A percentile compares a stretch with the other conserved stretches of the same genome.
Evolutionary conservation across 2,329 filamentous ascomycete species (phyloP).

Genomic region (Phoma sp.): DNA sequence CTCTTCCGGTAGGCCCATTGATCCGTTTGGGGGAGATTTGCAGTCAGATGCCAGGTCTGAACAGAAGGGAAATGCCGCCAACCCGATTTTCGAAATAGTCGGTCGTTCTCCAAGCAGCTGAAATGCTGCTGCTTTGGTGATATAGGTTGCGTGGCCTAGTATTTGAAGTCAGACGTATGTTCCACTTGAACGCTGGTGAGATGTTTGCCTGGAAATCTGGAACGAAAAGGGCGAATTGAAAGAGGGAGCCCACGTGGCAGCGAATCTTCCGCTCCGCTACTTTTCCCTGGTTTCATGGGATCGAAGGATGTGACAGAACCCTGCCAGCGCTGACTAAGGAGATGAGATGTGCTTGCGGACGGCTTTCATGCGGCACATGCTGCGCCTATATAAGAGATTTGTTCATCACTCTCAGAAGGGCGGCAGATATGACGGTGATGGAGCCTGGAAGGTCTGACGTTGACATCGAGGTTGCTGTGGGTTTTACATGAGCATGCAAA

Average conservation of each 20-base stretch:
- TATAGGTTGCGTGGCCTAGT: background rate
- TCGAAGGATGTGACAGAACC: background rate
- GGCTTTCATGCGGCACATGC: background rate
- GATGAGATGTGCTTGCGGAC: background rate
- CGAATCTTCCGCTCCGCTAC: background rate
- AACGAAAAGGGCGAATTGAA: slow-evolving; percentile 3
- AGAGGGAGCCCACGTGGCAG: slow-evolving; percentile 8
- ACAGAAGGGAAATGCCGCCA: background rate
- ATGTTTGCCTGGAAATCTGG: slow-evolving; percentile 4
- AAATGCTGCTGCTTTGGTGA: background rate
- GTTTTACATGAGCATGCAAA: background rate
- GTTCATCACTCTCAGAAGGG: background rate
- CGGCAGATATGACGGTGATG: background rate
- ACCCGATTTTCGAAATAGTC: background rate
- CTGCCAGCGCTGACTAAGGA: background rate
- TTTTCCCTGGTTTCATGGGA: background rate
- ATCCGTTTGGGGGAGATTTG: background rate
- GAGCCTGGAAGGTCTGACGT: background rate
- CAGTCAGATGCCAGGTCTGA: background rate
- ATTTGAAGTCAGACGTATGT: background rate
- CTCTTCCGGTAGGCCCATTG: slow-evolving; percentile 4
- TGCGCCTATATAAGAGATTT: background rate
- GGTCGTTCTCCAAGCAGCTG: background rate
- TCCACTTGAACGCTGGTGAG: slow-evolving; percentile 1
- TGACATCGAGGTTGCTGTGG: background rate